Base-by-base conservation (phyloP, 352 stramenopile species). In the Phytophthora macrochlamydospora region DNA sequence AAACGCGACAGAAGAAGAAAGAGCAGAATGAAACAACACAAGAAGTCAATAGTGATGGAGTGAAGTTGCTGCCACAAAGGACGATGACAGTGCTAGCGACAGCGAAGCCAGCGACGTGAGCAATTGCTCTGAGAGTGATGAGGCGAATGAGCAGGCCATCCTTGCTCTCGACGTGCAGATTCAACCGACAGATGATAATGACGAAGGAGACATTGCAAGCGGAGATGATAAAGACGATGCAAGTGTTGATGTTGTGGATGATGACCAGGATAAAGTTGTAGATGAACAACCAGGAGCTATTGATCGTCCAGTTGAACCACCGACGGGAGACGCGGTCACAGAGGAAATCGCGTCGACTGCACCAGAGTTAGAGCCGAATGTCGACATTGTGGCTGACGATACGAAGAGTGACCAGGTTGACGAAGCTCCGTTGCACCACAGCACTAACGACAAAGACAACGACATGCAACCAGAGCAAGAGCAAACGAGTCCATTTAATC, bases 101-200 rank as follows among this genome's bases (percentile, higher is more conserved):
- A 89, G 78, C 42, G 73, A 85, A 51, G 69, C 61, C 2, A 92
- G 81, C 31, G 85, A 93, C 1, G 82, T 91, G 35, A 90, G 81
- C 46, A 90, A 92, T 50, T 88, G 80, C 51, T 92, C 81, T 0
- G 81, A 90, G 33, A 81, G 67, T 29, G 81, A 92, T 38, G 79
- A 82, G 6, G 77, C 66, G 0, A 74, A 88, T 24, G 83, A 91
- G 56, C 69, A 75, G 11, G 68, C 73, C 14, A 91, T 89, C 44
- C 68, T 87, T 51, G 74, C 73, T 12, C 70, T 91, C 31, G 51
- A 69, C 14, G 69, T 90, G 7, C 35, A 67, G 31, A 59, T 51
- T 35, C 37, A 37, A 24, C 11, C 42, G 0, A 50, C 45, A 14
- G 14, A 30, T 37, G 58, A 65, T 9, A 67, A 70, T 37, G 56